Percentiles rank a stretch among this genome's conserved stretches.
Evolutionary conservation across 148 eudicot genomes (phyloP).

Genomic region (Diospyros lotus): DNA sequence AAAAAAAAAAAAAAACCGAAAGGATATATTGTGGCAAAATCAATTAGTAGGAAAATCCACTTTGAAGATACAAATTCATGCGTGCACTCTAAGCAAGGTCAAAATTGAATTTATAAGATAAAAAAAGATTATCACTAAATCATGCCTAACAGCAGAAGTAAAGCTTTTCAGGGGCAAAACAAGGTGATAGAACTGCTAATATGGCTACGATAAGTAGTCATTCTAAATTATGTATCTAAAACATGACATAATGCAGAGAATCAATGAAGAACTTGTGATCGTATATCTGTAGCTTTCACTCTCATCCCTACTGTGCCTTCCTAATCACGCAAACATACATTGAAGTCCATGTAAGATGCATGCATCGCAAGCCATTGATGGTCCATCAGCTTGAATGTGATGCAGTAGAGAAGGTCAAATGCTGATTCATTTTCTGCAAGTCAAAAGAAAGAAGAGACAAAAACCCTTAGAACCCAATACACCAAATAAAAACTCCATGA

Average conservation of each 20-base stretch:
- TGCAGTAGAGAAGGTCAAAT: constrained; percentile 90
- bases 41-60: too few species aligned
- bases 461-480: background rate
- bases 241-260: background rate
- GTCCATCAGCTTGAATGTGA: constrained; percentile 90
- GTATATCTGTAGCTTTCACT: background rate
- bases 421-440: constrained; percentile 81
- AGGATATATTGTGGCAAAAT: too few species aligned
- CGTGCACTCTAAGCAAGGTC: background rate
- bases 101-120: background rate
- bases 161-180: background rate
- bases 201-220: background rate
- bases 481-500: background rate
- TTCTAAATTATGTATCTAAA: background rate
- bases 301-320: background rate
- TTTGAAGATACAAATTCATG: too few species aligned
- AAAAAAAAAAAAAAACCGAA: background rate
- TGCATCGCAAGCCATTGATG: constrained; percentile 92
- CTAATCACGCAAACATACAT: constrained; percentile 46
- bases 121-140: background rate
- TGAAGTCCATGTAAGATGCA: constrained; percentile 99
- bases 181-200: background rate
- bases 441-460: constrained; percentile 7
- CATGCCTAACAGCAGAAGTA: too few species aligned
- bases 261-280: too few species aligned